These are phyloP conservation scores for Tilletia setariae DNA, from an alignment of 1,284 basidiomycete genomes.

Conservation along the genomic window DNA sequence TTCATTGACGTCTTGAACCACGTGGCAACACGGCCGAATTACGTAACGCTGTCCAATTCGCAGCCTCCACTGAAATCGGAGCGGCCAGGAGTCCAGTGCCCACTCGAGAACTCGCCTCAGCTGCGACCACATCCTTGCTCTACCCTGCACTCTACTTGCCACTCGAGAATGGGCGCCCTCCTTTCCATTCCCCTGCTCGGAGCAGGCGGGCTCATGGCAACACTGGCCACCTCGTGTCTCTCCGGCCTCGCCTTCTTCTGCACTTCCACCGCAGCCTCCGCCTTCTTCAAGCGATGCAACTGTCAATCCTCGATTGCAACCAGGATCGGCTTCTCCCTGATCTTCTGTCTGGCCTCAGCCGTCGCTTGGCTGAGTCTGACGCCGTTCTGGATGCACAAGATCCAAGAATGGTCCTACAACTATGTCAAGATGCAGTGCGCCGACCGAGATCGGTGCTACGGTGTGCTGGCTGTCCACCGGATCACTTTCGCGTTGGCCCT, in stretches of 20 bases:
- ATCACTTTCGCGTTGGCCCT: constrained; percentile 91
- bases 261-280: constrained; percentile 83
- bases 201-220: constrained; percentile 70
- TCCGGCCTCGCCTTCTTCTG: constrained; percentile 53
- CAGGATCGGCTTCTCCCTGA: constrained; percentile 91
- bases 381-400: constrained; percentile 76
- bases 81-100: too few species aligned
- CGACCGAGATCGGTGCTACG: constrained; percentile 82
- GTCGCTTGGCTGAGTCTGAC: constrained; percentile 95
- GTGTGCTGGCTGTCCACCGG: constrained; percentile 93
- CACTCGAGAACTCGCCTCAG: too few species aligned
- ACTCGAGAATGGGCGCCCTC: constrained; percentile 67
- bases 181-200: constrained; percentile 83
- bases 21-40: background rate
- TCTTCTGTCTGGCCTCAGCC: constrained; percentile 93
- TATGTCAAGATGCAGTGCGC: constrained; percentile 96
- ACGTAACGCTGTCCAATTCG: too few species aligned
- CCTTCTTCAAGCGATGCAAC: constrained; percentile 98
- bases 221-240: constrained; percentile 56
- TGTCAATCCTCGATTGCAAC: constrained; percentile 98
- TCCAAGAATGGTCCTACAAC: constrained; percentile 89
- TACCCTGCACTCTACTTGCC: too few species aligned
- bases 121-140: too few species aligned
- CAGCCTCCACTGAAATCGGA: too few species aligned
- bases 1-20: background rate